Conservation (phyloP, 2,329 filamentous ascomycete genomes). For the Sporothrix sp. region DNA sequence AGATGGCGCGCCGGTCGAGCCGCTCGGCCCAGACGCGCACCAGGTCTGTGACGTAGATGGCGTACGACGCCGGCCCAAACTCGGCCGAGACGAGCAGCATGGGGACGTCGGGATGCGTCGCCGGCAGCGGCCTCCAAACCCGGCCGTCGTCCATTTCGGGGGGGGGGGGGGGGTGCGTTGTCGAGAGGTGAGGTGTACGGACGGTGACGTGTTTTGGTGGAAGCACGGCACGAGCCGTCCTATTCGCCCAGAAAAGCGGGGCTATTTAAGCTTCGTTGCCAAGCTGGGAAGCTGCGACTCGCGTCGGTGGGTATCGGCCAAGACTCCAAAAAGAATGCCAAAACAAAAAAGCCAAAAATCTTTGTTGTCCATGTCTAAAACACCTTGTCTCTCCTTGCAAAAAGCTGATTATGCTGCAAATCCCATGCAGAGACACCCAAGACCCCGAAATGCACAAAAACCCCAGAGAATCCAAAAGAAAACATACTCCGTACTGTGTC, state of each 20-base stretch:
- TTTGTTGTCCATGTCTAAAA: neutral
- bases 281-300: no score
- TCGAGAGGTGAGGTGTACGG: no score
- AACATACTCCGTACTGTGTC: no score
- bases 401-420: no score
- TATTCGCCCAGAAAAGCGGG: neutral
- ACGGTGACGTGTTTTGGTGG: no score
- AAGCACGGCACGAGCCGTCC: no score
- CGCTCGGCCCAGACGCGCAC: constrained; percentile 63
- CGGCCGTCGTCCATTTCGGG: constrained; percentile 5
- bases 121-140: constrained; percentile 40
- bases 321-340: neutral
- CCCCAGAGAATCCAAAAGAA: neutral
- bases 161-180: neutral
- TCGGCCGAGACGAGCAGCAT: constrained; percentile 52
- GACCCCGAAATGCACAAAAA: neutral
- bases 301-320: no score
- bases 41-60: constrained; percentile 59
- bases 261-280: no score
- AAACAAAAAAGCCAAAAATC: neutral
- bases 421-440: no score
- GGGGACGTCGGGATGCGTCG: constrained; percentile 38
- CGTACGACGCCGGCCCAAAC: constrained; percentile 47
- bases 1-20: constrained; percentile 51
- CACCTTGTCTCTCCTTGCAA: neutral